Evolutionary conservation across 2,329 filamentous ascomycete species (phyloP), one percentile per base, ranked within the genome.

Genomic region (Madurella mycetomatis): DNA sequence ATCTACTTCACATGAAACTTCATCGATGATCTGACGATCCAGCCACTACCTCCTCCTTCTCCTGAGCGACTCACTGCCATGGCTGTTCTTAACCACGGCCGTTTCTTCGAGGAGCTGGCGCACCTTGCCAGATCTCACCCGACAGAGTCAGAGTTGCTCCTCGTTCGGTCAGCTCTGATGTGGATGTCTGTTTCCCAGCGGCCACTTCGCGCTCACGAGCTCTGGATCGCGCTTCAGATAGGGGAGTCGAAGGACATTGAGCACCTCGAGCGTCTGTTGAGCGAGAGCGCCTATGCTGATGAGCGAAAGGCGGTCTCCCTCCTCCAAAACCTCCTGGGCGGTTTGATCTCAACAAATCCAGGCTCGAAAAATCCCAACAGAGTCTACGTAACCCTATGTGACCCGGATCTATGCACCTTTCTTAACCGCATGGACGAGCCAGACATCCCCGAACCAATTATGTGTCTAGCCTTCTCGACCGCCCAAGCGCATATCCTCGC

Each of bases 141-240:
- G 34, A 12, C 9, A 4, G 34, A 37, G 13, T 15, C 13, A 15
- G 34, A 37, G 2, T 9, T 37, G 34, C 34, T 15, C 34, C 34
- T 37, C 9, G 49, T 31, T 12, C 46, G 57, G 17, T 50, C 57
- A 11, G 57, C 53, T 4, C 43, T 61, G 37, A 57, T 58, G 53
- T 62, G 59, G 60, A 54, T 61, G 9, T 57, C 48, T 2, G 55
- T 58, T 41, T 50, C 55, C 39, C 49, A 43, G 31, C 53, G 53
- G 1, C 60, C 57, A 5, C 47, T 62, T 19, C 54, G 57, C 7
- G 39, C 57, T 8, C 49, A 51, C 17, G 59, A 61, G 32, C 47
- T 62, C 5, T 60, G 57, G 59, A 44, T 60, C 16, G 53, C 54
- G 2, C 32, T 57, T 15, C 54, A 45, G 40, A 43, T 61, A 13